Percentiles rank a stretch among this genome's conserved stretches.
Conservation (phyloP, 78 protist species). For the Dictyostelium firmibasis region DNA sequence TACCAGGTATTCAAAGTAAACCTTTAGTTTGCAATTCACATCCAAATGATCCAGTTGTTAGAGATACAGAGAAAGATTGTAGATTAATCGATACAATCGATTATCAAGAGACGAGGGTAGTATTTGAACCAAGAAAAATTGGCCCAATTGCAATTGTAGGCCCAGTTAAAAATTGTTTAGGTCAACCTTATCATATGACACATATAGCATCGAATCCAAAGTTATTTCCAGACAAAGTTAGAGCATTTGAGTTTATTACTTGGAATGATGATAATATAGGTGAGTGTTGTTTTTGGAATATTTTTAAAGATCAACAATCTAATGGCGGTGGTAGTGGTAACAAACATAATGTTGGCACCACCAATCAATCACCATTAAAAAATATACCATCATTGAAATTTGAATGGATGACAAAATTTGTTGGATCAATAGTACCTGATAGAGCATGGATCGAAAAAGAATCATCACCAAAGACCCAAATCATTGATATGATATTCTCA, state of each 20-base stretch:
- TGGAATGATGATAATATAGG: slow-evolving; percentile 79
- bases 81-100: not conserved
- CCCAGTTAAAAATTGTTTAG: slow-evolving; percentile 51
- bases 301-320: not conserved
- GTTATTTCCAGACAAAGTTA: not conserved
- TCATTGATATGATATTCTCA: slow-evolving; percentile 50
- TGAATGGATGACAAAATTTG: slow-evolving; percentile 53
- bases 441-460: slow-evolving; percentile 44
- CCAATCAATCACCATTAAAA: not conserved
- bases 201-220: slow-evolving; percentile 59
- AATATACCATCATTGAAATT: slow-evolving; percentile 35
- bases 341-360: not conserved
- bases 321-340: not conserved
- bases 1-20: slow-evolving; percentile 12
- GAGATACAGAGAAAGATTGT: not conserved
- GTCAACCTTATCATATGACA: slow-evolving; percentile 27
- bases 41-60: not conserved
- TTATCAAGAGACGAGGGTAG: not conserved
- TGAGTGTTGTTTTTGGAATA: slow-evolving; percentile 63
- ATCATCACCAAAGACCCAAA: slow-evolving; percentile 37
- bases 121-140: slow-evolving; percentile 54
- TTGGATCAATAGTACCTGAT: slow-evolving; percentile 60
- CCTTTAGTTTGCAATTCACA: not conserved
- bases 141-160: slow-evolving; percentile 72
- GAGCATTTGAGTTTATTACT: slow-evolving; percentile 51